A percentile compares a stretch with the other conserved stretches of the same genome.
Evolutionary conservation across 305 asterid species (phyloP).

Genomic region (Nicotiana rustica): DNA sequence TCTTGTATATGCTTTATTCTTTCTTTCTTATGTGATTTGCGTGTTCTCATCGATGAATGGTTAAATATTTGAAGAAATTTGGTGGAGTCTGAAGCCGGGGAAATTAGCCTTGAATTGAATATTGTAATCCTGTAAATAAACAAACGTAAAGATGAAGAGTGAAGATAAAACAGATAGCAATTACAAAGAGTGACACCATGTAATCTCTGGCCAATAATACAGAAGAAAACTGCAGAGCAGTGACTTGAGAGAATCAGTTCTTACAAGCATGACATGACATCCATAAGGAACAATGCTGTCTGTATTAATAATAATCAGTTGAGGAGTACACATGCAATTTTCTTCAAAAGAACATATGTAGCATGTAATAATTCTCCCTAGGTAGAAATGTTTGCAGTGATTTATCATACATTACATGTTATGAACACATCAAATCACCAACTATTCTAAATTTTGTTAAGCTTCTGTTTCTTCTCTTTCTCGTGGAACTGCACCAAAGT

Average conservation of each 20-base stretch:
- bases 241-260: neutral
- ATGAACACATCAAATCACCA: neutral
- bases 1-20: too few relatives aligned
- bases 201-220: neutral
- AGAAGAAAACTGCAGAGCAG: neutral
- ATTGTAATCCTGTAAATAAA: too few relatives aligned
- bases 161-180: too few relatives aligned
- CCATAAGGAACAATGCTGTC: neutral
- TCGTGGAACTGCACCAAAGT: slow-evolving; percentile 75
- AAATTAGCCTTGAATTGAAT: too few relatives aligned
- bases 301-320: neutral
- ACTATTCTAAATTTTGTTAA: slow-evolving; percentile 29
- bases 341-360: slow-evolving; percentile 4
- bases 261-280: slow-evolving; percentile 3
- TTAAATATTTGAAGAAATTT: too few relatives aligned
- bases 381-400: neutral
- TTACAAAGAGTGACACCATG: neutral
- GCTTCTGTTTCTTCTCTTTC: slow-evolving; percentile 79
- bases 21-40: too few relatives aligned
- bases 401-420: slow-evolving; percentile 10
- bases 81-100: too few relatives aligned
- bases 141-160: too few relatives aligned
- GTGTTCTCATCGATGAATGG: too few relatives aligned
- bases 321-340: neutral
- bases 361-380: neutral